Conservation (phyloP, 768 basidiomycete genomes). For the Mycena latifolia region DNA sequence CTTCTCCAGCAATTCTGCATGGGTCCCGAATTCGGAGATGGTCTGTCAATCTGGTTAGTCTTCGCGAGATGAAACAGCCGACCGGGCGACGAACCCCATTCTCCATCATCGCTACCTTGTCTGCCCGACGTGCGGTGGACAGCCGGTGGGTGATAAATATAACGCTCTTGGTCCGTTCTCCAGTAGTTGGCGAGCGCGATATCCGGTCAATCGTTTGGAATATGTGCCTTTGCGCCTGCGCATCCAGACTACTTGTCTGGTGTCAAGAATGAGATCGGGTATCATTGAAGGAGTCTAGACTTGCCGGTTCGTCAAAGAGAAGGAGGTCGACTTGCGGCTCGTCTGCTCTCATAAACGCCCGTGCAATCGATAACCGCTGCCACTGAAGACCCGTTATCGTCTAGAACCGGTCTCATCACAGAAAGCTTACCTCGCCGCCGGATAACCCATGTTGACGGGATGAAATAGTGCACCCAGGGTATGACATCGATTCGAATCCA, state of each 20-base stretch:
- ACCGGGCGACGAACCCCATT: conserved; percentile 61
- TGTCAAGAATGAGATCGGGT: conserved; percentile 10
- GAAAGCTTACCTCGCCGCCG: conserved; percentile 79
- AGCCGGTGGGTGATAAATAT: conserved; percentile 89
- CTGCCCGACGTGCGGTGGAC: conserved; percentile 83
- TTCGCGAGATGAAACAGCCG: conserved; percentile 13
- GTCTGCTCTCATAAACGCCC: conserved; percentile 88
- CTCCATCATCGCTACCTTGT: conserved; percentile 91
- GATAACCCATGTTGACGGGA: conserved; percentile 76
- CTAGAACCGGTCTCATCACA: conserved; percentile 9
- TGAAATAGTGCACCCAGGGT: conserved; percentile 52
- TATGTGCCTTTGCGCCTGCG: conserved; percentile 83
- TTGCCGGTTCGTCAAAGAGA: conserved; percentile 87
- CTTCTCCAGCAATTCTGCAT: conserved; percentile 70
- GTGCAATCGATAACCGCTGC: conserved; percentile 88
- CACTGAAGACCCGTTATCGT: conserved; percentile 61
- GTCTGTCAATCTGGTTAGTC: conserved; percentile 58
- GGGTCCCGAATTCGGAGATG: conserved; percentile 82
- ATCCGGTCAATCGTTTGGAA: conserved; percentile 81
- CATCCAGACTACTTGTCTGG: conserved; percentile 84
- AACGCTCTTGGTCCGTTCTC: conserved; percentile 75
- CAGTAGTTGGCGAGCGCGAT: conserved; percentile 65
- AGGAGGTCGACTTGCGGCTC: conserved; percentile 83
- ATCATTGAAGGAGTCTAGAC: conserved; percentile 39
- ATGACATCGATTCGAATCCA: conserved; percentile 67